Conservation (phyloP, 202 grass and related monocot species). For the Schoenoplectus tabernaemontani region DNA sequence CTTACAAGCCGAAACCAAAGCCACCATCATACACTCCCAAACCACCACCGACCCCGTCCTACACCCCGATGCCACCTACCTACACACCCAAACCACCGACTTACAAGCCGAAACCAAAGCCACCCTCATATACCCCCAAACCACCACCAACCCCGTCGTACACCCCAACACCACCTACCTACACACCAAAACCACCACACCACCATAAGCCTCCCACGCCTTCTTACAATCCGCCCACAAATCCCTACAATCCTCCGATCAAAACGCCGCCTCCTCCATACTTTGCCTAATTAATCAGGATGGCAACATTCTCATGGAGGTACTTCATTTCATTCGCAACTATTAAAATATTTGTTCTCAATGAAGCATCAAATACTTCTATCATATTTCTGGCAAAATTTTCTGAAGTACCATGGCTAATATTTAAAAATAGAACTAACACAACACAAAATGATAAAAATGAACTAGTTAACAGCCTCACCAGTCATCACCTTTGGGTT, state of each 20-base stretch:
- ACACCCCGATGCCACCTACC: not conserved
- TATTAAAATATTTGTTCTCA: not conserved
- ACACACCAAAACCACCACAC: not conserved
- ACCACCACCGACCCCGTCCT: not conserved
- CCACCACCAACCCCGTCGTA: too few relatives aligned
- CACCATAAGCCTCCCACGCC: not conserved
- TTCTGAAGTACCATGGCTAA: too few relatives aligned
- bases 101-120: too few relatives aligned
- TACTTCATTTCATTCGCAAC: not conserved
- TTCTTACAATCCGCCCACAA: not conserved
- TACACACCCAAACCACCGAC: too few relatives aligned
- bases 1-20: not conserved
- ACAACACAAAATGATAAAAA: too few relatives aligned
- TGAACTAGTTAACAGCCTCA: too few relatives aligned
- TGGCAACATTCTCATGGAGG: not conserved
- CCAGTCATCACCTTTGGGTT: not conserved
- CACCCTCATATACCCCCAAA: too few relatives aligned
- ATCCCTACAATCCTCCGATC: not conserved
- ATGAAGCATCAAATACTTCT: too few relatives aligned
- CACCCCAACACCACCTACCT: too few relatives aligned
- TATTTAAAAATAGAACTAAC: too few relatives aligned
- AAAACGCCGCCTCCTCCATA: constrained; percentile 14
- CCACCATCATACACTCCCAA: not conserved
- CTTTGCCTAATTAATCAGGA: not conserved
- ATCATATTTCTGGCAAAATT: not conserved